A percentile compares a stretch with the other conserved stretches of the same genome.
Conservation (phyloP, 1,284 basidiomycete genomes). For the Ustilago vetiveriae region DNA sequence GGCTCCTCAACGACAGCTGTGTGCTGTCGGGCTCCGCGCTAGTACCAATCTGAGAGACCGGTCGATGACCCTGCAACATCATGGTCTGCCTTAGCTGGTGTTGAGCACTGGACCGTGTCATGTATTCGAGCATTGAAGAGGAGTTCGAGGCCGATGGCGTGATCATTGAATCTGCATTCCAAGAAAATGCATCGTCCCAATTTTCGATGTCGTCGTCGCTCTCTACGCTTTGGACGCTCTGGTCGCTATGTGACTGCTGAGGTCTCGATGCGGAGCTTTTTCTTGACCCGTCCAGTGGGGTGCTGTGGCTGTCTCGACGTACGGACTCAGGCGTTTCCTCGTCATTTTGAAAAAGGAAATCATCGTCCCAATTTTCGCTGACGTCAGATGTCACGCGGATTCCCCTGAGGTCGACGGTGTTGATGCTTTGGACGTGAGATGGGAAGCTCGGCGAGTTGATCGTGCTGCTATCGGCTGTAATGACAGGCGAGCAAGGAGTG, state of each 20-base stretch:
- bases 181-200: constrained; percentile 49
- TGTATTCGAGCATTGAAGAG: constrained; percentile 10
- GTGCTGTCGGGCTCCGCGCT: no score
- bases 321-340: constrained; percentile 10
- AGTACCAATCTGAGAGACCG: constrained; percentile 11
- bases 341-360: constrained; percentile 54
- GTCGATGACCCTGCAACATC: neutral
- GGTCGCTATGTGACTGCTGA: neutral
- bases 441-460: neutral
- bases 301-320: neutral
- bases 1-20: constrained; percentile 20
- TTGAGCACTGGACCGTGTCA: neutral
- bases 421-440: constrained; percentile 5
- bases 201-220: constrained; percentile 46
- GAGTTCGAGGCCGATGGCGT: constrained; percentile 14
- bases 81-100: no score
- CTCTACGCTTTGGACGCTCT: constrained; percentile 4
- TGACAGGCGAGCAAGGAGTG: neutral
- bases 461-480: constrained; percentile 7
- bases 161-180: constrained; percentile 28
- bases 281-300: neutral
- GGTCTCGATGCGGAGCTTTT: neutral
- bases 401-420: constrained; percentile 19
- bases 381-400: constrained; percentile 41
- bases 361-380: constrained; percentile 58